Percentiles rank a stretch among this genome's conserved stretches.
Conservation (phyloP, 768 basidiomycete species). For the Asterophora lycoperdoides region DNA sequence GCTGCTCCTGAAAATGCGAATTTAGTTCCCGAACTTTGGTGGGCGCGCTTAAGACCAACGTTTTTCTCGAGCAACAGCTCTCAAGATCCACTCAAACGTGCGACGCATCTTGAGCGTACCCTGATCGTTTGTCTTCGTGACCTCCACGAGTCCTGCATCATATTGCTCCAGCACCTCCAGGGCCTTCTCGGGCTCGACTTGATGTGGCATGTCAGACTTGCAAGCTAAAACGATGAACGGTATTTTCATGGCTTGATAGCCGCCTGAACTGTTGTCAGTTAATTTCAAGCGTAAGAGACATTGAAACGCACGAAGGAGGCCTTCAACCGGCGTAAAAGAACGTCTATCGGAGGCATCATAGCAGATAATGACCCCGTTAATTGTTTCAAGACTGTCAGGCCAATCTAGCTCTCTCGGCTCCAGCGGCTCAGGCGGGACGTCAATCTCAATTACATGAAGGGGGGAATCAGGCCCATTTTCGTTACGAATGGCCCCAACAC, state of each 20-base stretch:
- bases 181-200: conserved; percentile 55
- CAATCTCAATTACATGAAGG: conserved; percentile 53
- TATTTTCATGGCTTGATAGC: conserved; percentile 52
- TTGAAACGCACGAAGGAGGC: conserved; percentile 61
- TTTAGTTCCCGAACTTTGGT: not conserved
- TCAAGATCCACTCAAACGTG: conserved; percentile 71
- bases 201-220: conserved; percentile 69
- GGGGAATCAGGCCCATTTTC: conserved; percentile 40
- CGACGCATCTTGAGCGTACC: conserved; percentile 72
- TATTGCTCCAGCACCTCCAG: conserved; percentile 49
- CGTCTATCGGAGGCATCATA: conserved; percentile 66
- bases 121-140: conserved; percentile 48
- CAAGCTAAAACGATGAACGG: conserved; percentile 79
- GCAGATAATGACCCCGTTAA: conserved; percentile 82
- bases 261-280: conserved; percentile 36
- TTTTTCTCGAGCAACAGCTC: conserved; percentile 54
- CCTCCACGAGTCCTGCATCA: conserved; percentile 77
- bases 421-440: conserved; percentile 30
- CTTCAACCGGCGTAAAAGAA: conserved; percentile 65
- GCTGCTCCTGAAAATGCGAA: conserved; percentile 23
- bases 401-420: conserved; percentile 20
- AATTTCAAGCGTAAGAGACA: not conserved
- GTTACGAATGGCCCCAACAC: conserved; percentile 29
- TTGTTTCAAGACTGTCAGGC: conserved; percentile 51
- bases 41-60: conserved; percentile 25